phyloP scores from a whole-genome alignment of 108 stramenopile genomes.

The Seminavis robusta region DNA sequence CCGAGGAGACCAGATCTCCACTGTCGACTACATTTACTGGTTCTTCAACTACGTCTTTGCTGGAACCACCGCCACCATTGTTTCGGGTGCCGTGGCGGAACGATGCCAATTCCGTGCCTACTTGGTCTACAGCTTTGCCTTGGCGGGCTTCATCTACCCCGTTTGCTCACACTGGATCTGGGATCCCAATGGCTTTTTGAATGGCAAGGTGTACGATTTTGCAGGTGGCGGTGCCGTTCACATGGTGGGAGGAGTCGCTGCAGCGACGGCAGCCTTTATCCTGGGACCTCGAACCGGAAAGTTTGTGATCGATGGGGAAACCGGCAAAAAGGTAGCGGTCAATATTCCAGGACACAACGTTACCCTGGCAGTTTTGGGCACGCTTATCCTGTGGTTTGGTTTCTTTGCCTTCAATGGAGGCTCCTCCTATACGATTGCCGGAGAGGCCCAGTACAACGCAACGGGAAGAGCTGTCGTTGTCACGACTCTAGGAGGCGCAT shows the following conservation, averaged over 20 bases:
- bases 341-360: neutral
- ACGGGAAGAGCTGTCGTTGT: neutral
- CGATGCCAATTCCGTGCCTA: constrained; percentile 24
- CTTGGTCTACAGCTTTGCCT: constrained; percentile 31
- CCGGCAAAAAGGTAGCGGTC: neutral
- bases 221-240: constrained; percentile 44
- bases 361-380: neutral
- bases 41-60: constrained; percentile 71
- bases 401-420: constrained; percentile 86
- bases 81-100: constrained; percentile 43
- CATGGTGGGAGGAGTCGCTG: constrained; percentile 37
- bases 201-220: constrained; percentile 43
- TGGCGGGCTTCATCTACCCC: constrained; percentile 56
- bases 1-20: constrained; percentile 37
- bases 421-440: constrained; percentile 31
- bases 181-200: constrained; percentile 29
- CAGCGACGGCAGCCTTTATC: constrained; percentile 33
- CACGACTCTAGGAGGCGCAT: neutral
- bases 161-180: constrained; percentile 42
- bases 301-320: neutral
- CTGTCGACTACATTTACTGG: constrained; percentile 43
- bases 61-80: constrained; percentile 66
- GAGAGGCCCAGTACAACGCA: neutral
- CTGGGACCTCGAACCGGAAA: constrained; percentile 61
- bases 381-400: constrained; percentile 69